Base-by-base conservation (phyloP, 768 basidiomycete species). In the Brasilioporus rufonigricans region DNA sequence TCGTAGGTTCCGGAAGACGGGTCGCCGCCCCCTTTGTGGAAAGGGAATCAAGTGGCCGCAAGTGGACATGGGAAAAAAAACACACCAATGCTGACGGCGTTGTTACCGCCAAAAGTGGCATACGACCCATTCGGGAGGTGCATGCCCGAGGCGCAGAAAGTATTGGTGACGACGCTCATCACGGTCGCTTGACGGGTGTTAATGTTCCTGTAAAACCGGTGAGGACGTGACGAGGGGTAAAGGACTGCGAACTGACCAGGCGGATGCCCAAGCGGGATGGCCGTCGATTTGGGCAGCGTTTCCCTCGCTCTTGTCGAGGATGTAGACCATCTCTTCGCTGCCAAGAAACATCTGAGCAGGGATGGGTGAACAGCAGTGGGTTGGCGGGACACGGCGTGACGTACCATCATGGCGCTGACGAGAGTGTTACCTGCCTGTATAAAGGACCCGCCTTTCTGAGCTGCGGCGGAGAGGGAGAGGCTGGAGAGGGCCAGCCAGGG, bases 291-390 rank as follows among this genome's bases (percentile, higher is more conserved):
- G 76, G 4, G 79, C 79, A 2, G 78, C 76, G 68, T 93, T 93
- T 23, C 82, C 83, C 65, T 93, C 87, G 6, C 86, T 83, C 73
- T 96, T 96, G 80, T 96, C 93, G 36, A 94, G 76, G 18, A 94
- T 87, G 73, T 93, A 95, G 31, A 95, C 87, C 69, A 85, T 89
- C 61, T 90, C 76, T 29, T 81, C 74, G 62, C 85, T 89, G 7
- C 89, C 91, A 43, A 93, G 71, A 67, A 93, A 91, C 81, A 88
- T 84, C 89, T 88, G 23, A 3, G 16, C 8, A 0, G 57, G 23
- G 14, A 19, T 57, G 50, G 41, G 2, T 13, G 12, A 11, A 2
- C 16, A 19, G 11, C 1, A 26, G 43, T 4, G 12, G 11, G 27
- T 10, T 19, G 19, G 19, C 5, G 13, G 7, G 19, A 21, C 19